Conservation (phyloP, 345 rosid species). For the Eucalyptus polyanthemos region DNA sequence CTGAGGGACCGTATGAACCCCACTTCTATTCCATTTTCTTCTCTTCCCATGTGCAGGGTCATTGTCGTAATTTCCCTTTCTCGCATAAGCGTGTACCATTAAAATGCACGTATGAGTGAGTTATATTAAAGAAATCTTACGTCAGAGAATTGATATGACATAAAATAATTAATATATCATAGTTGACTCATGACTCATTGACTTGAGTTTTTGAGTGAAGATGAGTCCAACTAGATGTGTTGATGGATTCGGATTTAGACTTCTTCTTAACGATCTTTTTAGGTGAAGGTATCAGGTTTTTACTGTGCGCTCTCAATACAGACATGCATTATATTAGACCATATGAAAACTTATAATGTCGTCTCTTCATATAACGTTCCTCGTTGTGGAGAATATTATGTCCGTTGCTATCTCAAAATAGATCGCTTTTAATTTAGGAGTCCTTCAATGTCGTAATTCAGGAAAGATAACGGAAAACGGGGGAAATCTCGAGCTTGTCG, state of each 20-base stretch:
- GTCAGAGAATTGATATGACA: rapidly evolving
- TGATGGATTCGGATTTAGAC: no score
- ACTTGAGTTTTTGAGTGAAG: no score
- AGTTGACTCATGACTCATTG: no score
- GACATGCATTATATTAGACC: no score
- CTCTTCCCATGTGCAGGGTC: not conserved
- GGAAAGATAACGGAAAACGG: not conserved
- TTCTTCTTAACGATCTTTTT: no score
- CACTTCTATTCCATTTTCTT: not conserved
- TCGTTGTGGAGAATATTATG: not conserved
- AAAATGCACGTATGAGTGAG: no score
- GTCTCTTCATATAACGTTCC: not conserved
- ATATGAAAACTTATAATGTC: rapidly evolving
- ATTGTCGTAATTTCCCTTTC: not conserved
- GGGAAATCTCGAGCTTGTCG: not conserved
- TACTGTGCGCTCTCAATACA: rapidly evolving
- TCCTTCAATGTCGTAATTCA: not conserved
- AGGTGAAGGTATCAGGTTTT: rapidly evolving
- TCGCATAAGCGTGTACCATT: rapidly evolving
- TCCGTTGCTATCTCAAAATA: not conserved
- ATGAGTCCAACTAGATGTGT: rapidly evolving
- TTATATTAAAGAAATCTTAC: no score
- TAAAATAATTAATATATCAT: no score
- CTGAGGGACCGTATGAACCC: not conserved
- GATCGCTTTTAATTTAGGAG: not conserved